Evolutionary conservation across 805 yeast species (phyloP), one percentile per base, ranked within the genome.

Genomic region (Pichia thaimueangensis): DNA sequence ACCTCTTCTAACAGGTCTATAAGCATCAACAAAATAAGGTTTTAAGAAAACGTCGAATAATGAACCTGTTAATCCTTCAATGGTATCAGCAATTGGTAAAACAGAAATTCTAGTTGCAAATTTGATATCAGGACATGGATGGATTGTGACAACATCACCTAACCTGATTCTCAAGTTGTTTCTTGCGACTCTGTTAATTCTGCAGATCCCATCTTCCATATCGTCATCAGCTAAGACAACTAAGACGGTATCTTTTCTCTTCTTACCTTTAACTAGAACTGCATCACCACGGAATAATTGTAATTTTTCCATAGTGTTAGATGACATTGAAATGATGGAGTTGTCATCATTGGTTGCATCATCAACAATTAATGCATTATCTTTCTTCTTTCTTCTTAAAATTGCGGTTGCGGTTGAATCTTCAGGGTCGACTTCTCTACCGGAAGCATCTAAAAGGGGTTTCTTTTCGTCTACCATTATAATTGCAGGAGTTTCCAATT

Each of bases 251-350:
- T 93, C 98, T 64, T 84, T 89, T 70, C 98, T 81, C 78, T 87
- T 93, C 73, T 93, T 93, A 58, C 99, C 99, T 69, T 89, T 91
- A 54, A 93, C 96, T 47, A 88, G 71, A 17, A 93, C 97, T 28
- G 97, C 93, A 62, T 93, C 99, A 55, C 99, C 99, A 50, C 97
- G 80, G 77, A 93, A 93, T 62, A 93, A 74, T 65, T 93, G 95
- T 47, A 93, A 73, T 57, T 82, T 73, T 60, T 93, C 98, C 95
- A 93, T 86, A 15, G 97, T 93, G 64, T 82, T 82, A 15, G 96
- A 85, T 28, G 94, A 83, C 82, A 93, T 86, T 39, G 97, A 84
- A 62, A 93, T 86, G 51, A 91, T 94, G 23, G 97, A 88, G 68
- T 93, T 93, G 65, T 93, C 99, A 65, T 93, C 99, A 57, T 86